Base-by-base conservation (phyloP, 2,329 filamentous ascomycete species). In the Neonectria magnoliae region DNA sequence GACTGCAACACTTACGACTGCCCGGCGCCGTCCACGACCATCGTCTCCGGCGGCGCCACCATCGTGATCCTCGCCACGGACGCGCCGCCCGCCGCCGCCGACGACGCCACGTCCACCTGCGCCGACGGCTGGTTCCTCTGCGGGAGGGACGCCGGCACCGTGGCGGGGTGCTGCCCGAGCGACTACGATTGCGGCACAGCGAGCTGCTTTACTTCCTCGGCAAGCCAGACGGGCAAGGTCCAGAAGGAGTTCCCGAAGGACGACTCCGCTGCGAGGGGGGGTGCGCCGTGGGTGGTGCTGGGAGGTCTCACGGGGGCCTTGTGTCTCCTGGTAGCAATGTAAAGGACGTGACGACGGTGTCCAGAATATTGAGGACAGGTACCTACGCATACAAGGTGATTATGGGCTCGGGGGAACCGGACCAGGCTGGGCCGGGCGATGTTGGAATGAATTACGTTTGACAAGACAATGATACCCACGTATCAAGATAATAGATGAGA, bases 1-100 rank as follows among this genome's bases (percentile, higher is more conserved):
- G 87, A 97, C 80, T 98, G 95, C 80, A 88, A 91, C 64, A 91
- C 90, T 0, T 92, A 91, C 0, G 92, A 91, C 7, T 98, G 95
- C 73, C 92, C 93, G 0, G 79, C 87, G 0, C 81, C 84, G 0
- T 77, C 79, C 2, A 91, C 89, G 0, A 91, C 90, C 1, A 87
- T 94, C 2, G 80, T 94, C 2, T 86, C 85, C 1, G 84, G 89
- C 66, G 91, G 90, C 7, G 83, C 87, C 2, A 97, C 93, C 0
- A 82, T 97, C 29, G 89, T 91, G 1, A 88, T 93, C 16, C 90
- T 89, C 1, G 83, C 81, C 0, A 80, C 77, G 2, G 81, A 82
- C 57, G 81, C 82, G 10, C 81, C 83, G 10, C 83, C 82, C 9
- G 78, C 80, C 4, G 79, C 80, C 2, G 76, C 62, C 20, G 48